Evolutionary conservation across 495 filamentous ascomycete species (phyloP).

Genomic region (Aspergillus leporis): DNA sequence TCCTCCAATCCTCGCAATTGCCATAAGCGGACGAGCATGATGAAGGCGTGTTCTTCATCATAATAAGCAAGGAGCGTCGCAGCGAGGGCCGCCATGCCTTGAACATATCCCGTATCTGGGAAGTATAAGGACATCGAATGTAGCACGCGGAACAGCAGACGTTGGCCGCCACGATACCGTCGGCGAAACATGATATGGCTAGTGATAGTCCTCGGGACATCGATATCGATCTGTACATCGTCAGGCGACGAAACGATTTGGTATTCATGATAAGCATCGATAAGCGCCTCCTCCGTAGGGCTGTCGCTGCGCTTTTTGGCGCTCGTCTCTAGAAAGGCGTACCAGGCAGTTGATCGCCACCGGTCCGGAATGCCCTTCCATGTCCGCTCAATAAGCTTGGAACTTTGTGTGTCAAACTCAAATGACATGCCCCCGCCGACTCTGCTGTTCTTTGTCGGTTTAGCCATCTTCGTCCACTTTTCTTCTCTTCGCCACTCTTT

Average conservation of each 20-base stretch:
- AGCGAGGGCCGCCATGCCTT: slow-evolving; percentile 94
- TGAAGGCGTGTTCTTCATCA: slow-evolving; percentile 90
- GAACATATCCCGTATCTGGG: slow-evolving; percentile 91
- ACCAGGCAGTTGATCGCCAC: slow-evolving; percentile 93
- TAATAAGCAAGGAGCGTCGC: slow-evolving; percentile 95
- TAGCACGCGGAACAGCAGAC: slow-evolving; percentile 88
- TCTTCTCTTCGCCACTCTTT: slow-evolving; percentile 85
- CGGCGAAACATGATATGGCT: slow-evolving; percentile 97
- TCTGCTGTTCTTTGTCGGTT: slow-evolving; percentile 52
- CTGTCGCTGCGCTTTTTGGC: slow-evolving; percentile 63
- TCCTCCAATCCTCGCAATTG: slow-evolving; percentile 80
- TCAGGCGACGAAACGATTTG: slow-evolving; percentile 76
- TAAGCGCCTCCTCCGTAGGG: slow-evolving; percentile 69
- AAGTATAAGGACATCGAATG: slow-evolving; percentile 91
- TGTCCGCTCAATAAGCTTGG: slow-evolving; percentile 84
- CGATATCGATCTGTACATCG: slow-evolving; percentile 95
- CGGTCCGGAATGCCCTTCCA: slow-evolving; percentile 99
- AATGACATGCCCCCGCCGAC: slow-evolving; percentile 83
- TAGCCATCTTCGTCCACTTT: slow-evolving; percentile 98
- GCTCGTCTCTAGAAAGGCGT: slow-evolving; percentile 84
- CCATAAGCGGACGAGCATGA: slow-evolving; percentile 95
- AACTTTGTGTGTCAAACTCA: slow-evolving; percentile 79
- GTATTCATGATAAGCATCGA: slow-evolving; percentile 66
- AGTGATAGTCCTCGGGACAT: slow-evolving; percentile 93
- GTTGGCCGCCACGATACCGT: slow-evolving; percentile 87